Evolutionary conservation across 2,329 filamentous ascomycete genomes (phyloP), one percentile per base, ranked within the genome.

Genomic region (Aspergillus calidoustus): DNA sequence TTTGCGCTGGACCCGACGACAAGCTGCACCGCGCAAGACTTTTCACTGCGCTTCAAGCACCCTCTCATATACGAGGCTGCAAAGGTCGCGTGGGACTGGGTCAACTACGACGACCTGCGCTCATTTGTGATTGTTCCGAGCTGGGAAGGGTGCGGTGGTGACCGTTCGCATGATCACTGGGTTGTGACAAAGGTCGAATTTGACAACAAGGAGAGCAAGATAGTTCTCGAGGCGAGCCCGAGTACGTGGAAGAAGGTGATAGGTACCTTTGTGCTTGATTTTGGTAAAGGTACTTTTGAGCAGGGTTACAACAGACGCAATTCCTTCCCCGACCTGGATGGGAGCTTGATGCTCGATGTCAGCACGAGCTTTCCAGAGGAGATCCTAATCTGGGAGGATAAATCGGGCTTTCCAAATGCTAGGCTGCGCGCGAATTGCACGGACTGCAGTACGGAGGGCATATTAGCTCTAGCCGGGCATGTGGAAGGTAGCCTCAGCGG

Each of bases 31-130:
- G 60, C 49, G n/a, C 44, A 56, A 1, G 47, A 54, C 8, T 49
- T 62, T 25, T 44, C 34, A 6, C 31, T 62, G 3, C 47, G 54
- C 22, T 62, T 62, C 51, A 62, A 62, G 17, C 52, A 55, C 25
- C n/a, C 8, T 23, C 55, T 62, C 22, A 59, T 62, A 50, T 62
- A 62, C 22, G n/a, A 47, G 11, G 60, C 60, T 3, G 60, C 60
- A 11, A 62, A 62, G 51, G 22, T 52, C 1, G 60, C 60, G 5
- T 62, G 60, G 60, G 8, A 38, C 19, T 62, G 60, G 60, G 60
- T 62, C 17, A 62, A 62, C 46, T 62, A 54, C n/a, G 55, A 62
- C 19, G 60, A 62, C 30, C 50, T 59, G 31, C 60, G 60, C 17
- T 59, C 55, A 3, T 62, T 62, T 15, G 55, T 62, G 6, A 22